These are phyloP conservation scores for Rhodotorula babjevae DNA, from an alignment of 768 basidiomycete genomes.

Conservation along the genomic window DNA sequence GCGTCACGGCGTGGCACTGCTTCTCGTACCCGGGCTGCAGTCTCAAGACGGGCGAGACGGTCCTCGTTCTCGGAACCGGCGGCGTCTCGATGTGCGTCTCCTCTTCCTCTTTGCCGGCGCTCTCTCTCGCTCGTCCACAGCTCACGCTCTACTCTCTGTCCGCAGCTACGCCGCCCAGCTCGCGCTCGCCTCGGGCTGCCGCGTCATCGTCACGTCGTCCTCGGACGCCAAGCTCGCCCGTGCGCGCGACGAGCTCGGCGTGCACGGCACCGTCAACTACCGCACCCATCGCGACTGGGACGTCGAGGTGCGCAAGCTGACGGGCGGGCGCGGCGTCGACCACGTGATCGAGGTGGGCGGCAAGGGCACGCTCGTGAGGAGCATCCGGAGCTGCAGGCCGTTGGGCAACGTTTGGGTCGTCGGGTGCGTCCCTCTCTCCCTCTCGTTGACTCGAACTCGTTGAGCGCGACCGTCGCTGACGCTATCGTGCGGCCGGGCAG, in stretches of 20 bases:
- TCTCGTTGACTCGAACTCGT: background rate
- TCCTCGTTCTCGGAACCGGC: slow-evolving; percentile 42
- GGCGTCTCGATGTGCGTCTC: slow-evolving; percentile 23
- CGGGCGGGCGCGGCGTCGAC: slow-evolving; percentile 33
- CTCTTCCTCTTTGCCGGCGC: background rate
- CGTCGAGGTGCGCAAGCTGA: slow-evolving; percentile 50
- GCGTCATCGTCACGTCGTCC: slow-evolving; percentile 64
- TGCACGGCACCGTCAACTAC: slow-evolving; percentile 61
- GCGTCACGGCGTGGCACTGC: slow-evolving; percentile 62
- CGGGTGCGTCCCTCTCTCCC: background rate
- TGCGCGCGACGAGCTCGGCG: slow-evolving; percentile 50
- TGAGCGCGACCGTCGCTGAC: no score
- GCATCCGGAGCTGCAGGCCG: background rate
- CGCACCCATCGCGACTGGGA: slow-evolving; percentile 60
- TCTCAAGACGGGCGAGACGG: slow-evolving; percentile 31
- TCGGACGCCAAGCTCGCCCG: slow-evolving; percentile 58
- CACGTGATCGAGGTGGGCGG: slow-evolving; percentile 51
- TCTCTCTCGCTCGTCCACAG: no score
- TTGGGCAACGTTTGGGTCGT: background rate
- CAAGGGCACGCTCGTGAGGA: slow-evolving; percentile 1
- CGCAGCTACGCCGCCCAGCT: slow-evolving; percentile 57
- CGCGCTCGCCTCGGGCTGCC: slow-evolving; percentile 61
- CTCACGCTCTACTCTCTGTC: no score
- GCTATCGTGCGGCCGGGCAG: slow-evolving; percentile 9
- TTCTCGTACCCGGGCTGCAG: slow-evolving; percentile 43